Evolutionary conservation across 2,329 filamentous ascomycete genomes (phyloP).

Genomic region (Monosporascus sp.): DNA sequence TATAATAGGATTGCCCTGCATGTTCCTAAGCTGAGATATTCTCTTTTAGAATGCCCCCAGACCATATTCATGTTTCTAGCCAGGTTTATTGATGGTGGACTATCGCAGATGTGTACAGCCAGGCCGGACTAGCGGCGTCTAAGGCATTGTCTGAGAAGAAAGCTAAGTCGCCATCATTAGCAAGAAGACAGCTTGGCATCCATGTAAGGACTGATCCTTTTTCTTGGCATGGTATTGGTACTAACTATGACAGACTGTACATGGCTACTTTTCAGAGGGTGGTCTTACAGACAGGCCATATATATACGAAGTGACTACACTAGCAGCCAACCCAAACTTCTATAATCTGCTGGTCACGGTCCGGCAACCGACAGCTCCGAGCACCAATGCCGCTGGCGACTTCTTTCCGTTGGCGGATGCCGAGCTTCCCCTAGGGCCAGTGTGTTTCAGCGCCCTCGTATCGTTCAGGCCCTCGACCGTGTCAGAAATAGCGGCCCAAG

Average conservation of each 20-base stretch:
- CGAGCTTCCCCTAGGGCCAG: conserved; percentile 30
- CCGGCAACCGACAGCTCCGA: conserved; percentile 38
- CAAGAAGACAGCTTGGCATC: conserved; percentile 24
- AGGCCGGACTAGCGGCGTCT: conserved; percentile 33
- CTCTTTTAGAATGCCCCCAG: too few species aligned
- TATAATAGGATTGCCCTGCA: too few species aligned
- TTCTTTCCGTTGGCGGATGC: conserved; percentile 36
- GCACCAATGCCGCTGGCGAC: conserved; percentile 26
- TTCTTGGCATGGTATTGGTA: not conserved
- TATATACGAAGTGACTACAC: conserved; percentile 41
- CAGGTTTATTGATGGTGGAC: not conserved
- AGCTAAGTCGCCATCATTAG: conserved; percentile 8
- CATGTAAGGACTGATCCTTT: conserved; percentile 31
- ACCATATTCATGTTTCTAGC: too few species aligned
- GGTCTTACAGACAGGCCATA: conserved; percentile 46
- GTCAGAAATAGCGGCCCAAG: conserved; percentile 33
- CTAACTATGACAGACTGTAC: conserved; percentile 39
- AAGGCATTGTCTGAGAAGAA: conserved; percentile 26
- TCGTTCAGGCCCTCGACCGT: conserved; percentile 43
- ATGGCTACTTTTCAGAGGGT: conserved; percentile 48
- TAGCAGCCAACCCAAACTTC: conserved; percentile 43
- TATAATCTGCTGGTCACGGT: conserved; percentile 44
- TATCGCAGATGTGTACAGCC: conserved; percentile 32
- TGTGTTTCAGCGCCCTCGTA: conserved; percentile 46
- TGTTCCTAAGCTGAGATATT: too few species aligned